Base-by-base conservation (phyloP, 768 basidiomycete species). In the Cystobasidium onofrii region DNA sequence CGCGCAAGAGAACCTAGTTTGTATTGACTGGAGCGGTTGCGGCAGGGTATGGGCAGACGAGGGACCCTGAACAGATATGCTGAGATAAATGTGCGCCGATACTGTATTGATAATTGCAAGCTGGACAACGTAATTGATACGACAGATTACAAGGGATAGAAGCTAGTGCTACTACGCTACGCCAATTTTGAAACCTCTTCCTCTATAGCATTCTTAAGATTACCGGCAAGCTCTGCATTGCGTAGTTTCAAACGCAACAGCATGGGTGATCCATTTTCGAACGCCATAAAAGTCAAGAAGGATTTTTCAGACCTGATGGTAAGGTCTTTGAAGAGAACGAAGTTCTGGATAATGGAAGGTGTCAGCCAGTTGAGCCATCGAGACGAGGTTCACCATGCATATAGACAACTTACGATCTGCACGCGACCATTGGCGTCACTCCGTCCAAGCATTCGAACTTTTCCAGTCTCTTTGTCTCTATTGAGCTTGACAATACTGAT, bases 131-230 rank as follows among this genome's bases (percentile, higher is more conserved):
- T 50, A 3, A 50, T 15, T 50, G 46, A 50, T 50, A 20, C 9
- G 3, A 9, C 12, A 50, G 15, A 18, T 9, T 50, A 50, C 46
- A 50, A 50, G 9, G 15, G 20, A 50, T 15, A 7, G 46, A 50
- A 17, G n/a, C 46, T 61, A n/a, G 55, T 10, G 12, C 36, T 9
- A 20, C 10, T 63, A 39, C 7, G 39, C 36, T 36, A 64, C 10
- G 23, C 4, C 17, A 41, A 36, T 3, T 46, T 39, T 13, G 63
- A 27, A 10, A 64, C 39, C 27, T 64, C 66, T 1, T 60, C 75
- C 0, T 74, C 75, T 33, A 78, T 76, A 43, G 76, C 76, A 15
- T 60, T 44, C 76, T 75, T 74, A 74, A 78, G 77, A 64, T 71
- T 64, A 12, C 74, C 71, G 4, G 75, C 78, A 43, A 74, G 23